phyloP scores from a whole-genome alignment of 768 basidiomycete species.

The Amanita brunnescens region DNA sequence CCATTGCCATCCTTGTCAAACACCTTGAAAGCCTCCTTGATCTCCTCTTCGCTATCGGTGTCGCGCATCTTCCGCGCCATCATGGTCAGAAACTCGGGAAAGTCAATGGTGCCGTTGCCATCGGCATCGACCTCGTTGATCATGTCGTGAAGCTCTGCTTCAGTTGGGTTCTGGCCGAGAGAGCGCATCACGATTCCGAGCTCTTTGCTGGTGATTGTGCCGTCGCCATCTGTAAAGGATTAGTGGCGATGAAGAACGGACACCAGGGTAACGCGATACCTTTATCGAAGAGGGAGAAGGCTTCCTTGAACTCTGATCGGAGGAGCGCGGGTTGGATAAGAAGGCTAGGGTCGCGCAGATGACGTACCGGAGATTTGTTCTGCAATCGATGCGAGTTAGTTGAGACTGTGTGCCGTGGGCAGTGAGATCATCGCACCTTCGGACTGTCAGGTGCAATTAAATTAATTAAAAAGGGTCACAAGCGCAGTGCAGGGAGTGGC shows the following conservation, averaged over 20 bases:
- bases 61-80: constrained; percentile 10
- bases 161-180: constrained; percentile 8
- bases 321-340: background rate
- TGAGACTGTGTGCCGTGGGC: background rate
- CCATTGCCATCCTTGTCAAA: constrained; percentile 21
- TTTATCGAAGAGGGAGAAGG: constrained; percentile 19
- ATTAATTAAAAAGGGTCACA: no score
- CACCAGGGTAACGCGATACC: constrained; percentile 7
- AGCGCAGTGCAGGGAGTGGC: no score
- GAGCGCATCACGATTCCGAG: constrained; percentile 8
- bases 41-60: constrained; percentile 9
- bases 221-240: constrained; percentile 4
- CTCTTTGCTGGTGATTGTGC: constrained; percentile 8
- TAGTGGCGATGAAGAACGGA: background rate
- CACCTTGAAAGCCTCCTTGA: constrained; percentile 11
- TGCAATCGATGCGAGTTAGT: background rate
- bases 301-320: constrained; percentile 18
- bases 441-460: background rate
- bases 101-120: constrained; percentile 10
- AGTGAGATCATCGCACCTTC: background rate
- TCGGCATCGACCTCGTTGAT: constrained; percentile 9
- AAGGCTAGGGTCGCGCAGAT: background rate
- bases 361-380: constrained; percentile 18
- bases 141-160: constrained; percentile 9
- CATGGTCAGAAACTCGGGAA: constrained; percentile 10